A percentile compares a stretch with the other conserved stretches of the same genome.
These are phyloP conservation scores for Kwoniella mangroviensis DNA, from an alignment of 768 basidiomycete species.

Conservation along the genomic window DNA sequence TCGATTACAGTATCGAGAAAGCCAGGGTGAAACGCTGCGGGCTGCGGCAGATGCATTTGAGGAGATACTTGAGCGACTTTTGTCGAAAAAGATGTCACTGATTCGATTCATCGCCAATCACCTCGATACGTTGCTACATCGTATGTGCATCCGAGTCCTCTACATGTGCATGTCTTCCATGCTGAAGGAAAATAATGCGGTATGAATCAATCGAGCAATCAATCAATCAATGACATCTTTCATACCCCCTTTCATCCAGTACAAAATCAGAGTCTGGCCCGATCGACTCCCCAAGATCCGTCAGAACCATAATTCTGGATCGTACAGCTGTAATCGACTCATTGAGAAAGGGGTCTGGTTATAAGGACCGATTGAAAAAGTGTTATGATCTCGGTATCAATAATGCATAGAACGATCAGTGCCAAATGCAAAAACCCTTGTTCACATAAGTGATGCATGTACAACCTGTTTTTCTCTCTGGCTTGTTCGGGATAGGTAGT, in stretches of 20 bases:
- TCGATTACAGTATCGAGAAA: no score
- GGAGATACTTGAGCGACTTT: neutral
- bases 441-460: neutral
- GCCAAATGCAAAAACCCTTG: neutral
- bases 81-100: no score
- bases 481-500: no score
- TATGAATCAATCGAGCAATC: neutral
- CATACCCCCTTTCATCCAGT: no score
- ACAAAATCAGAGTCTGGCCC: neutral
- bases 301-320: neutral
- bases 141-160: no score
- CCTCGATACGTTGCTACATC: no score
- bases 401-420: neutral
- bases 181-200: neutral
- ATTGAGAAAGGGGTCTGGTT: no score
- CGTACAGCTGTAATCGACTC: no score
- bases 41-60: neutral
- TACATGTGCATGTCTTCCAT: neutral
- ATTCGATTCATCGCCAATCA: no score
- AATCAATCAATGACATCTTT: no score
- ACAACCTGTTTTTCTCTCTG: neutral
- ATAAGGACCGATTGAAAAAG: neutral
- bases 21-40: neutral
- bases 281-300: neutral
- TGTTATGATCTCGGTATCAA: neutral